These are phyloP conservation scores for Eudorina sp. DNA, from an alignment of 139 green algal genomes.

Conservation along the genomic window DNA sequence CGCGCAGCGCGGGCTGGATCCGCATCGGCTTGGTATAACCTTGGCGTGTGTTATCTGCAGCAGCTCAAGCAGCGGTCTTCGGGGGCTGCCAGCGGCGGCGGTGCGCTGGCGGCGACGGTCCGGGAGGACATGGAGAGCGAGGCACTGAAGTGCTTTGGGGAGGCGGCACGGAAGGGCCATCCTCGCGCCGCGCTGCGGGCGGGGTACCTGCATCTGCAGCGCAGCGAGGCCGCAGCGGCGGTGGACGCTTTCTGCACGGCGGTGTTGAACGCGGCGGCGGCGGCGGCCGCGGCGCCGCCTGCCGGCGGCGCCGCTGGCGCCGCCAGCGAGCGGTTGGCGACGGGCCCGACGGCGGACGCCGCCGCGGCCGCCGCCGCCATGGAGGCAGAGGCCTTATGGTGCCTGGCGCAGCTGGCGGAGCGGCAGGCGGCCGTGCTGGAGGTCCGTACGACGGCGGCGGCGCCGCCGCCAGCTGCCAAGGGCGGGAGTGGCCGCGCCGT, in stretches of 20 bases:
- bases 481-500: not conserved
- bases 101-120: not conserved
- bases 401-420: conserved; percentile 48
- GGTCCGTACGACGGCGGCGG: not conserved
- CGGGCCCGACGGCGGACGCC: not conserved
- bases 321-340: not conserved
- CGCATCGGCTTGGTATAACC: conserved; percentile 13
- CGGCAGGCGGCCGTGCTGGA: conserved; percentile 33
- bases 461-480: too few species aligned
- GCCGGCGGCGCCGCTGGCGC: not conserved
- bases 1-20: not conserved
- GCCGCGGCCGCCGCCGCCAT: not conserved
- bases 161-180: conserved; percentile 11
- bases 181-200: conserved; percentile 3
- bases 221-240: conserved; percentile 6
- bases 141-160: conserved; percentile 16
- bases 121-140: not conserved
- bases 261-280: not conserved
- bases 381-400: conserved; percentile 47
- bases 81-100: not conserved
- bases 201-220: conserved; percentile 20
- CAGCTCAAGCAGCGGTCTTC: conserved; percentile 16
- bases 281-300: not conserved
- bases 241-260: conserved; percentile 15
- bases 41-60: conserved; percentile 34